A percentile compares a stretch with the other conserved stretches of the same genome.
Conservation (phyloP, 1,284 basidiomycete species). For the Apiotrichum sp. region DNA sequence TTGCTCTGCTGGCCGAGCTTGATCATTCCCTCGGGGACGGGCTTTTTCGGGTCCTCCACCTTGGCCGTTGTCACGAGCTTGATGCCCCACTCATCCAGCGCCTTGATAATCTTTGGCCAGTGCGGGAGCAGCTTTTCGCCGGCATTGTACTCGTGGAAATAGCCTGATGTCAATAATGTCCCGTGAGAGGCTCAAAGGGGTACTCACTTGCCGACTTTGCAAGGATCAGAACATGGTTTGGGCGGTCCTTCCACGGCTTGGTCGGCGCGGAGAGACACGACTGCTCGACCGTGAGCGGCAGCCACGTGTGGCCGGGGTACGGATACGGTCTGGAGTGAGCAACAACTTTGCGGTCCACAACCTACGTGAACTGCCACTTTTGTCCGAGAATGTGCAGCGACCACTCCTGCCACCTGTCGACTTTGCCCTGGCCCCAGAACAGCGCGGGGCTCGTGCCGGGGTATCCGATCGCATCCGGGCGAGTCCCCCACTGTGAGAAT, state of each 20-base stretch:
- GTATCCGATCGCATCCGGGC: background rate
- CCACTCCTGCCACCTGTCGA: conserved; percentile 16
- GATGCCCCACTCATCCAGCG: conserved; percentile 9
- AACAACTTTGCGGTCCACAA: background rate
- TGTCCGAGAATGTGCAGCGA: conserved; percentile 38
- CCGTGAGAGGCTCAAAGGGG: background rate
- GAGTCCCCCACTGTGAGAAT: conserved; percentile 5
- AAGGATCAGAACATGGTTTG: conserved; percentile 34
- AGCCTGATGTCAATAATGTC: background rate
- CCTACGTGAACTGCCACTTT: conserved; percentile 37
- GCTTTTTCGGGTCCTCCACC: conserved; percentile 18
- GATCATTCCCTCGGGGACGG: conserved; percentile 33
- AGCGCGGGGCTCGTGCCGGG: background rate
- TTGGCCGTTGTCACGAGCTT: conserved; percentile 28
- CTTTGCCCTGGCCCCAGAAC: conserved; percentile 18
- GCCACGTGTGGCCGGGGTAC: conserved; percentile 28
- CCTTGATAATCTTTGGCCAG: background rate
- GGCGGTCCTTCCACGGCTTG: conserved; percentile 22
- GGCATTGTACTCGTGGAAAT: background rate
- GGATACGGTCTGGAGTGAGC: conserved; percentile 28
- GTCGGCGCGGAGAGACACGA: conserved; percentile 27
- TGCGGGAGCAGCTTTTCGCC: background rate
- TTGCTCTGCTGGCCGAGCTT: conserved; percentile 22
- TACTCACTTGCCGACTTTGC: conserved; percentile 22
- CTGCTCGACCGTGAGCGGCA: conserved; percentile 40